These are phyloP conservation scores for Claviceps pazoutovae DNA, from an alignment of 2,329 filamentous ascomycete genomes.

Conservation along the genomic window DNA sequence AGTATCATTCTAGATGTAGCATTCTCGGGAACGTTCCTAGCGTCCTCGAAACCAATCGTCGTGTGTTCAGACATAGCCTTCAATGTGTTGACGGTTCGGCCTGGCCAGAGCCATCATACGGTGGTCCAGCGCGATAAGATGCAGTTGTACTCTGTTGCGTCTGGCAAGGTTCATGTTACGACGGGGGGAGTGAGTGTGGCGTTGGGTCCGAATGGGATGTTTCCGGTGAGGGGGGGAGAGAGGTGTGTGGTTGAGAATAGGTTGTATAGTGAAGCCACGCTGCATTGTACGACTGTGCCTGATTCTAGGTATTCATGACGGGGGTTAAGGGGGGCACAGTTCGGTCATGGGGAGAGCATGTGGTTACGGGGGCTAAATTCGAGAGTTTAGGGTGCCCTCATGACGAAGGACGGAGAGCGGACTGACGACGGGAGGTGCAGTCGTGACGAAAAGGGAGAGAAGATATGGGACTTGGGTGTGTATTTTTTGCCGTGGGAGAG, in stretches of 20 bases:
- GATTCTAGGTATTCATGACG: background rate
- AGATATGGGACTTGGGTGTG: too few species aligned
- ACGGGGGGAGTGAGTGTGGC: slow-evolving; percentile 23
- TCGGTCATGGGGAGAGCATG: background rate
- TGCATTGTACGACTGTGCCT: slow-evolving; percentile 26
- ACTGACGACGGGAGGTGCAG: too few species aligned
- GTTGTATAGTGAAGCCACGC: slow-evolving; percentile 28
- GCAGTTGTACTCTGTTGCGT: slow-evolving; percentile 25
- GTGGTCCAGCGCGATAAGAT: slow-evolving; percentile 15
- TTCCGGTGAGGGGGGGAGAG: slow-evolving; percentile 26
- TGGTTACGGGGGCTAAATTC: too few species aligned
- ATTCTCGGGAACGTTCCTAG: slow-evolving; percentile 29
- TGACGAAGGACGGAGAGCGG: too few species aligned
- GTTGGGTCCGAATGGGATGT: slow-evolving; percentile 30
- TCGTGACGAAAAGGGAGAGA: too few species aligned
- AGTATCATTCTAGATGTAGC: slow-evolving; percentile 21
- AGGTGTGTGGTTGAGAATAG: slow-evolving; percentile 27
- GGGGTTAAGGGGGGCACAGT: background rate
- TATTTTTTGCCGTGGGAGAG: too few species aligned
- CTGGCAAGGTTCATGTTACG: slow-evolving; percentile 27
- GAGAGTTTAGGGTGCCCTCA: too few species aligned
- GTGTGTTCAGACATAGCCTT: slow-evolving; percentile 25
- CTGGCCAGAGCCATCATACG: slow-evolving; percentile 22
- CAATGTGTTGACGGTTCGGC: slow-evolving; percentile 26
- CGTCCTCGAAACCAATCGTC: slow-evolving; percentile 20